Base-by-base conservation (phyloP, 345 rosid genomes). In the Hypericum perforatum region DNA sequence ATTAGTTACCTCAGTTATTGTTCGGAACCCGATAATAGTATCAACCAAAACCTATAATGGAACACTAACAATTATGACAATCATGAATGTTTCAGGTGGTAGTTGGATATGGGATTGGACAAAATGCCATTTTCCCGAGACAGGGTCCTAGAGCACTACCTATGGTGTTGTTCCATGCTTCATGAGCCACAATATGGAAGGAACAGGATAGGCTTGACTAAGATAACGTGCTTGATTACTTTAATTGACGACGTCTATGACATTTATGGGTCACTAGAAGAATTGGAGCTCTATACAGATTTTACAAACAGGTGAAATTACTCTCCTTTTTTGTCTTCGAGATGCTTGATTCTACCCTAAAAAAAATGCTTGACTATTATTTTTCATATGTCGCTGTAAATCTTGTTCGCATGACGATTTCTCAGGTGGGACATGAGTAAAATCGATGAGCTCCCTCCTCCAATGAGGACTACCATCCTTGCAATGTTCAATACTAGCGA, bases 321-420 rank as follows among this genome's bases (percentile, higher is more conserved):
- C 32, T 22, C 4, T 22, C 2, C 32, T 22, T 22, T 22, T 22
- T 22, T 4, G 1, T 29, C 15, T 48, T 39, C 5, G 5, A 7
- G 6, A 6, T 5, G 14, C 13, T 9, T 2, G 16, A 12, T 0
- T 37, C 32, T 29, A n/a, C n/a, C 11, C 11, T 40, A 11, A 41
- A 6, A n/a, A n/a, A n/a, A n/a, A n/a, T n/a, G n/a, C n/a, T n/a
- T n/a, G n/a, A n/a, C n/a, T n/a, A n/a, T n/a, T n/a, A n/a, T n/a
- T n/a, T n/a, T n/a, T n/a, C n/a, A 11, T 74, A 70, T 16, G 65
- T 77, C 57, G 9, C 48, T 15, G 9, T 49, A 65, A 61, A 59
- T 52, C 4, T 14, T 43, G 5, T 50, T 50, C 8, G 5, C 5
- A n/a, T 1, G 13, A 0, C n/a, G 5, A 10, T n/a, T 48, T 51